Evolutionary conservation across 768 basidiomycete genomes (phyloP).

Genomic region (Kwoniella europaea): DNA sequence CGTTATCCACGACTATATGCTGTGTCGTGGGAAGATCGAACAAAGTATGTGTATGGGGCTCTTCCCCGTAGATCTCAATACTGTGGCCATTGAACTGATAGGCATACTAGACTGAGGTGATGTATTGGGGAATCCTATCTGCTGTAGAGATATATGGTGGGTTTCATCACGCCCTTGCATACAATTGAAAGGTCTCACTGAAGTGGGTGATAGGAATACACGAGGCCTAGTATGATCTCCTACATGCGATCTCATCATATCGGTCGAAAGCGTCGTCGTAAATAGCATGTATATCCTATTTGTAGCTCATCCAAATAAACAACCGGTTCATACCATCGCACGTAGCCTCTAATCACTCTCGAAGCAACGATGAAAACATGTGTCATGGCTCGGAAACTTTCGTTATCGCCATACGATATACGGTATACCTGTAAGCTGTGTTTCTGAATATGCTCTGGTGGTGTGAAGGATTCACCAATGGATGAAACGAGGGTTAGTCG

Average conservation of each 20-base stretch:
- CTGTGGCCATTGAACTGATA: too few species aligned
- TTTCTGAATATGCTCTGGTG: not conserved
- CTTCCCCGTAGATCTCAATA: too few species aligned
- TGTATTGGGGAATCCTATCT: too few species aligned
- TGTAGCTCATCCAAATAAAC: not conserved
- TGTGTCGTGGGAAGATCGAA: too few species aligned
- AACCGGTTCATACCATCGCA: not conserved
- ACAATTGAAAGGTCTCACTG: too few species aligned
- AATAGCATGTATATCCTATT: not conserved
- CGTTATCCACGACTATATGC: too few species aligned
- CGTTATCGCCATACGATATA: not conserved
- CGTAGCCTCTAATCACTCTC: not conserved
- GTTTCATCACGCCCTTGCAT: too few species aligned
- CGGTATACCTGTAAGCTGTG: not conserved
- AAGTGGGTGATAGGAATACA: too few species aligned
- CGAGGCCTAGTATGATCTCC: not conserved
- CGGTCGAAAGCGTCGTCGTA: not conserved
- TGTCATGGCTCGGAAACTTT: constrained; percentile 1
- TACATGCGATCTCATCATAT: too few species aligned
- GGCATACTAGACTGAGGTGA: too few species aligned
- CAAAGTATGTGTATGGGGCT: too few species aligned
- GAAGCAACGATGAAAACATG: not conserved
- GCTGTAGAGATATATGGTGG: too few species aligned
- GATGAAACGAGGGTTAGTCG: constrained; percentile 4
- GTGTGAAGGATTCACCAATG: constrained; percentile 1